Percentiles rank a stretch among this genome's conserved stretches.
phyloP scores from a whole-genome alignment of 106 monocot genomes.

The Agapanthus africanus region DNA sequence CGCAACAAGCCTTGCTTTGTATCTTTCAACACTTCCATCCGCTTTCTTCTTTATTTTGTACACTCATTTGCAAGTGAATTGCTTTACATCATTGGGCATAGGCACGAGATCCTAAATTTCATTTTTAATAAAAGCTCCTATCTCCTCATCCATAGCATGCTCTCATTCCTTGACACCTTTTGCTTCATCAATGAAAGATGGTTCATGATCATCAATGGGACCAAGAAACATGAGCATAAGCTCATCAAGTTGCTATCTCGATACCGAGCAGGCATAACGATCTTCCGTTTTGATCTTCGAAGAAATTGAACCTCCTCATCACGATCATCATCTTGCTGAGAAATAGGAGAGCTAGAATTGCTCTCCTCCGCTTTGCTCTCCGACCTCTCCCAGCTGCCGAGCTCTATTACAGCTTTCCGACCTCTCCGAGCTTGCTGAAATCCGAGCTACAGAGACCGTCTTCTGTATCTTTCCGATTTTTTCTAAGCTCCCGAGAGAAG shows the following conservation, averaged over 20 bases:
- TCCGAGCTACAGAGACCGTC: not conserved
- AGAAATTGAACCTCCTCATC: too few species aligned
- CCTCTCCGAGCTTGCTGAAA: not conserved
- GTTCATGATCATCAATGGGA: not conserved
- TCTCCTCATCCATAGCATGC: not conserved
- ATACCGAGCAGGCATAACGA: not conserved
- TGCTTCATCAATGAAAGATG: not conserved
- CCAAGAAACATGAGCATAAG: not conserved
- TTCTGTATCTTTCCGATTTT: not conserved
- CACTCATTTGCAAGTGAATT: not conserved
- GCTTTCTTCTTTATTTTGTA: not conserved
- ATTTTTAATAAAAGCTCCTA: not conserved
- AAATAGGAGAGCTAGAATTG: too few species aligned
- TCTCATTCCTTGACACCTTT: not conserved
- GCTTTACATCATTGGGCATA: not conserved
- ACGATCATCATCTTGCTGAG: too few species aligned
- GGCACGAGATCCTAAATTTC: slow-evolving; percentile 3
- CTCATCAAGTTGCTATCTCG: not conserved
- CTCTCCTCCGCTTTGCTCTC: too few species aligned
- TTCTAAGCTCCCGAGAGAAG: not conserved
- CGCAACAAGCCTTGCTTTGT: too few species aligned
- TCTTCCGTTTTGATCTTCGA: not conserved
- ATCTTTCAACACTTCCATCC: not conserved
- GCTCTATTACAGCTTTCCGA: not conserved
- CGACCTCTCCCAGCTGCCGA: too few species aligned